Base-by-base conservation (phyloP, 352 stramenopile genomes). In the Phytophthora macrochlamydospora region DNA sequence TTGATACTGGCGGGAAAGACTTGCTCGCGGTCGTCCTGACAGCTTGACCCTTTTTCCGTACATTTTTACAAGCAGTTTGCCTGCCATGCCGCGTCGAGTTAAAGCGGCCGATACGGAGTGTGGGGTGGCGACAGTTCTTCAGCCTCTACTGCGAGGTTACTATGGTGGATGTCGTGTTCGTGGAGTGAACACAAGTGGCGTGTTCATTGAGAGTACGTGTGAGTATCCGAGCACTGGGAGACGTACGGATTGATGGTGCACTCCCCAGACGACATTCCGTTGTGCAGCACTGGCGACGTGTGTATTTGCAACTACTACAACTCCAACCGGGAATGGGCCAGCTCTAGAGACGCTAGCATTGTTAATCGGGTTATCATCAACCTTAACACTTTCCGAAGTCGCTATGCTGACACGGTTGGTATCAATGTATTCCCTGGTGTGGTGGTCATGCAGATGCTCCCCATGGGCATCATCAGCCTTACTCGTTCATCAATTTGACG, bases 231-330 rank as follows among this genome's bases (percentile, higher is more conserved):
- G 0, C 64, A 72, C 24, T 76, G 68, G 68, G 68, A 56, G 11
- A 60, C 42, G 11, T 76, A 76, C 14, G 68, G 59, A 1, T 50
- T 76, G 3, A 73, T 76, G 68, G 38, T 73, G 11, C 68, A 76
- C 38, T 65, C 68, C 32, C 68, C 68, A 8, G 68, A 76, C 38
- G 64, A 72, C 7, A 63, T 73, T 28, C 68, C 68, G 0, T 32
- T 76, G 3, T 73, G 68, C 35, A 69, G 49, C 14, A 76, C 64
- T 5, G 56, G 55, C 28, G 63, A 69, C 43, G 58, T 75, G 7
- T 75, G 67, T 28, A 33, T 72, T 37, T 57, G 69, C 50, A 75
- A 75, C 18, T 69, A 65, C 49, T 74, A 71, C 52, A 74, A 74
- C n/a, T 74, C 62, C 12, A 62, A 67, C 12, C 9, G 35, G 35